Evolutionary conservation across 768 basidiomycete species (phyloP), one percentile per base, ranked within the genome.

Genomic region (Daedaleopsis sinensis): DNA sequence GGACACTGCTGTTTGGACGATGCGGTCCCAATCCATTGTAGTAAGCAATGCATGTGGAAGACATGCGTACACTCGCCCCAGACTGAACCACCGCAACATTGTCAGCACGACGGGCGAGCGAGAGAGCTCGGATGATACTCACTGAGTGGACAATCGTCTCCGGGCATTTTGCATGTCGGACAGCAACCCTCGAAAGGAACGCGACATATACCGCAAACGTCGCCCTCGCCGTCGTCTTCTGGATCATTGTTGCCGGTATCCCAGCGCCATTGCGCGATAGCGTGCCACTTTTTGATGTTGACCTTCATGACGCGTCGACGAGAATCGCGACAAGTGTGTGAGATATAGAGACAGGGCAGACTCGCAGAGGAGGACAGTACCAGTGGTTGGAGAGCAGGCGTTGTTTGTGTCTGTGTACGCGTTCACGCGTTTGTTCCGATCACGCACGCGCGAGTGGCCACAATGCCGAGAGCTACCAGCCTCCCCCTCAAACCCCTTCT

Each of bases 51-150:
- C 93, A 98, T 95, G 72, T 99, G 97, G 71, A 98, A 99, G 59
- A 97, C 88, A 72, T 98, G 97, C 7, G 88, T 93, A 71, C 96
- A 99, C 76, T 97, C 89, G 37, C 97, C 97, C 93, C 95, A 98
- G 56, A 98, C 96, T 98, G 65, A 21, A 54, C 12, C 52, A 23
- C 21, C 38, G 36, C 57, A 11, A 51, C 9, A 35, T 21, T 36
- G 49, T 63, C 24, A 61, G 35, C 21, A 4, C 32, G 15, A 24
- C 9, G 15, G 16, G 58, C 18, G 19, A 9, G 13, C 21, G 24
- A 48, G 13, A 5, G 19, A 44, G 9, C 32, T 36, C 36, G n/a
- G 67, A 50, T 38, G 27, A 55, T 13, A 81, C 88, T 70, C 68
- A 94, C 94, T 94, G 23, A 96, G 76, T 0, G 94, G 94, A 77